Conservation (phyloP, 306 rosid genomes). For the Macrotyloma uniflorum region DNA sequence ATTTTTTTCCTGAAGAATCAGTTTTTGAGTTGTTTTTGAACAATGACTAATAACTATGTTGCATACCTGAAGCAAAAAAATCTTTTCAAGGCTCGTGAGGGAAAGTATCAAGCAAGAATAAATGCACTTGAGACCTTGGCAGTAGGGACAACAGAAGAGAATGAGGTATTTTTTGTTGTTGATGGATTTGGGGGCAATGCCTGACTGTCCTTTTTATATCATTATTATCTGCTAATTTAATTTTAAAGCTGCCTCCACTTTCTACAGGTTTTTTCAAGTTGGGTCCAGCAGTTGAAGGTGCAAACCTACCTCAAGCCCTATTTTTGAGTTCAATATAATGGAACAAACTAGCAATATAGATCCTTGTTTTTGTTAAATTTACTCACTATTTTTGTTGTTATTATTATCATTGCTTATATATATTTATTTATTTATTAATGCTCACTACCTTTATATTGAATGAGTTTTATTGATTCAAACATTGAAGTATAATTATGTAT, state of each 20-base stretch:
- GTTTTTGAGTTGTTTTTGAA: conserved; percentile 33
- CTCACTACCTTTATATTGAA: not conserved
- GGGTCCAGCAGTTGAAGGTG: conserved; percentile 87
- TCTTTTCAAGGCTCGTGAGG: conserved; percentile 79
- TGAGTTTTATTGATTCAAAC: not conserved
- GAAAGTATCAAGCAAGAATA: conserved; percentile 72
- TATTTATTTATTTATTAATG: too few species aligned
- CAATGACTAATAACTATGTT: conserved; percentile 41
- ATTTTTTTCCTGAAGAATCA: not conserved
- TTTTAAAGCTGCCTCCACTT: conserved; percentile 32
- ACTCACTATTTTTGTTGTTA: not conserved
- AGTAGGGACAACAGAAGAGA: conserved; percentile 75
- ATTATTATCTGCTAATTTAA: conserved; percentile 28
- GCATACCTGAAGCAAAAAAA: conserved; percentile 68
- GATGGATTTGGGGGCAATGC: conserved; percentile 26
- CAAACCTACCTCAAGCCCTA: conserved; percentile 32
- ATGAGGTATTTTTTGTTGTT: conserved; percentile 57
- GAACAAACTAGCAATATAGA: conserved; percentile 16
- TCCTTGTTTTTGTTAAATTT: conserved; percentile 31
- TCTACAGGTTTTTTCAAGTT: conserved; percentile 71
- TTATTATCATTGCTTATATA: not conserved
- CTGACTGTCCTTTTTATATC: conserved; percentile 5
- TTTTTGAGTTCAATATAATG: conserved; percentile 32
- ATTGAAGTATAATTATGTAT: too few species aligned
- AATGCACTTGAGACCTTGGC: conserved; percentile 85